phyloP scores from a whole-genome alignment of 352 stramenopile species.

The Phytophthora sojae region DNA sequence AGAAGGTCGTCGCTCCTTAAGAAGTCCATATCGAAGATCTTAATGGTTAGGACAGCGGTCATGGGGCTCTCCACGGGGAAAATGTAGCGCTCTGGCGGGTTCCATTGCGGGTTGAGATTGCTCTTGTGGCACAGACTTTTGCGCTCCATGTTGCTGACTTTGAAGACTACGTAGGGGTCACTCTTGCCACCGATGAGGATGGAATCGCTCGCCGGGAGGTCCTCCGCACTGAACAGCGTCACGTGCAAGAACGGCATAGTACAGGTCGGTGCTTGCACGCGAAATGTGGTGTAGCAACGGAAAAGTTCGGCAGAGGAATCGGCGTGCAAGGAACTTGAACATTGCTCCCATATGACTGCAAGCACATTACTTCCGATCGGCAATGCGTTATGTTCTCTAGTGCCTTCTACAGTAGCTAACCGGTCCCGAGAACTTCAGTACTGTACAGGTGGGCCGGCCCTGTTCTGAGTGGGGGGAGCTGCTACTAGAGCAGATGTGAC shows the following conservation, averaged over 20 bases:
- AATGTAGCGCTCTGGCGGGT: background rate
- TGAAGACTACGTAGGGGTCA: background rate
- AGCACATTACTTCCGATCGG: background rate
- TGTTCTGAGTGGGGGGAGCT: no score
- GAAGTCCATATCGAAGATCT: background rate
- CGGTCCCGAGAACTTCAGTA: no score
- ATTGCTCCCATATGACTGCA: background rate
- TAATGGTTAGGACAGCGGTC: background rate
- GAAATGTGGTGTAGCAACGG: no score
- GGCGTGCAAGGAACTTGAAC: background rate
- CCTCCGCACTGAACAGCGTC: background rate
- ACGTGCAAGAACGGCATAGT: background rate
- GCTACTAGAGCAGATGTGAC: no score
- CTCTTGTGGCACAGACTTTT: background rate
- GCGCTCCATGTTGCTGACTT: background rate
- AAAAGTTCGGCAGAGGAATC: background rate
- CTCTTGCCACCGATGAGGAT: background rate
- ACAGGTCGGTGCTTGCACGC: no score
- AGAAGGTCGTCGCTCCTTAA: background rate
- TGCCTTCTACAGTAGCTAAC: no score
- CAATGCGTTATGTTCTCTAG: no score
- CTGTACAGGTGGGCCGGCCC: no score
- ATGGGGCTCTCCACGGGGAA: background rate
- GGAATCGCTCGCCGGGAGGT: background rate
- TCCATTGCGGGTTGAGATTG: background rate